Conservation (phyloP, 2,329 filamentous ascomycete genomes). For the Nannizzia gypsea region DNA sequence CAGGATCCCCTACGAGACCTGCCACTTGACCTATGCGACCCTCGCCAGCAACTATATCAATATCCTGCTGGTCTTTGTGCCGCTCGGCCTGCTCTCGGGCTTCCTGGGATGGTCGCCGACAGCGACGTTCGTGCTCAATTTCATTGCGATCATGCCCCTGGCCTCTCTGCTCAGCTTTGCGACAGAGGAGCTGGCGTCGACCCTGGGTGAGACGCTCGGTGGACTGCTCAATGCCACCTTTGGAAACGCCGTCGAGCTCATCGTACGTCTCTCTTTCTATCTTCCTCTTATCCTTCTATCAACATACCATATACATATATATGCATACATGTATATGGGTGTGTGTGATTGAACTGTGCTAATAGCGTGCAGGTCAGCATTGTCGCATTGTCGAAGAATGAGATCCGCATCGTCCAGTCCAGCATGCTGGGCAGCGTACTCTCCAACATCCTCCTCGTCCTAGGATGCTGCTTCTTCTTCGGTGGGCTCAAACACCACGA, state of each 20-base stretch:
- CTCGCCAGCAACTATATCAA: conserved; percentile 45
- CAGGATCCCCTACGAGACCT: conserved; percentile 29
- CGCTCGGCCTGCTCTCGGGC: conserved; percentile 51
- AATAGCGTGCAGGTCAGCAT: conserved; percentile 60
- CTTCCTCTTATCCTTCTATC: too few relatives aligned
- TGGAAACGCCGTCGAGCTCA: conserved; percentile 54
- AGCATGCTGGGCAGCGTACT: conserved; percentile 95
- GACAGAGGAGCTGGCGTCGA: conserved; percentile 50
- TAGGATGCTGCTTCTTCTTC: conserved; percentile 69
- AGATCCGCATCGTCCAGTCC: conserved; percentile 89
- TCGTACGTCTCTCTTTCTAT: conserved; percentile 49
- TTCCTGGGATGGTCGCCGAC: conserved; percentile 46
- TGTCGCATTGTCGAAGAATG: conserved; percentile 68
- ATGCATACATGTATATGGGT: too few relatives aligned
- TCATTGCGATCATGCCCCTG: conserved; percentile 52
- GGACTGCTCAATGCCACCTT: conserved; percentile 56
- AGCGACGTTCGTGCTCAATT: conserved; percentile 51
- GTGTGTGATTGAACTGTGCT: background rate
- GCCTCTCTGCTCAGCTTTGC: conserved; percentile 52
- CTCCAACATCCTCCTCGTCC: conserved; percentile 81
- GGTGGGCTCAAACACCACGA: conserved; percentile 60
- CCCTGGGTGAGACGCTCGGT: conserved; percentile 50
- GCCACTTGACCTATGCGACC: conserved; percentile 33
- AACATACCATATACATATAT: too few relatives aligned
- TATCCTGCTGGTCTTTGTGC: conserved; percentile 52